A percentile compares a stretch with the other conserved stretches of the same genome.
phyloP scores from a whole-genome alignment of 2,329 filamentous ascomycete species.

The Penicillium nordicum region DNA sequence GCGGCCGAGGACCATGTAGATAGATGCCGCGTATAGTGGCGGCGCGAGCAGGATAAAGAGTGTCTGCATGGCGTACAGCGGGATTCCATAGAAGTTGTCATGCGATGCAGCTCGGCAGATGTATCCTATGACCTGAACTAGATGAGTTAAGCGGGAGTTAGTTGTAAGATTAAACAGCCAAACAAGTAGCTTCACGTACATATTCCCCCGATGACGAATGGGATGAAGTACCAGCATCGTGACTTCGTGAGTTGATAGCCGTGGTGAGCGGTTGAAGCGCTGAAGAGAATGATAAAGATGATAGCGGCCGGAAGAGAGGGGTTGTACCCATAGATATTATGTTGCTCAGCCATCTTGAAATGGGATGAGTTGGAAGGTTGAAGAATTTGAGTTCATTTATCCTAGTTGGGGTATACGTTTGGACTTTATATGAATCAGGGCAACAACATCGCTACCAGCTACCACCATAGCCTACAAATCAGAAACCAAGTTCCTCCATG shows the following conservation, averaged over 20 bases:
- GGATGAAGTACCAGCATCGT: constrained; percentile 49
- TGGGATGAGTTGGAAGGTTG: not conserved
- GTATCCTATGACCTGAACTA: constrained; percentile 46
- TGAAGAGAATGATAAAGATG: constrained; percentile 48
- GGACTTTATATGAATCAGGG: not conserved
- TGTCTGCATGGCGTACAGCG: constrained; percentile 34
- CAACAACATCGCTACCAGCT: not conserved
- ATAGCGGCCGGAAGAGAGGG: constrained; percentile 47
- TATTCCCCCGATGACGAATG: constrained; percentile 38
- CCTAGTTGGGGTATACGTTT: not conserved
- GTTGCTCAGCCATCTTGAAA: constrained; percentile 11
- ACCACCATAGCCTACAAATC: not conserved
- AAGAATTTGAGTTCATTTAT: not conserved
- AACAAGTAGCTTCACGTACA: constrained; percentile 27
- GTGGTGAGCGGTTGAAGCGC: constrained; percentile 42
- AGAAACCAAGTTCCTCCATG: not conserved
- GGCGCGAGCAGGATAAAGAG: constrained; percentile 39
- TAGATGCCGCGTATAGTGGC: constrained; percentile 39
- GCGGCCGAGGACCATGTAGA: constrained; percentile 42
- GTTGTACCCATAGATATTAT: constrained; percentile 40
- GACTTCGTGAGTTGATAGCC: constrained; percentile 42
- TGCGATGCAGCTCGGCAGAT: constrained; percentile 27
- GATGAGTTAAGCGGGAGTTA: not conserved
- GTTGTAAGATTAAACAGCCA: not conserved
- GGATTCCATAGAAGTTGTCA: constrained; percentile 21